Evolutionary conservation across 2,329 filamentous ascomycete species (phyloP).

Genomic region (Phyllosticta citriasiana): DNA sequence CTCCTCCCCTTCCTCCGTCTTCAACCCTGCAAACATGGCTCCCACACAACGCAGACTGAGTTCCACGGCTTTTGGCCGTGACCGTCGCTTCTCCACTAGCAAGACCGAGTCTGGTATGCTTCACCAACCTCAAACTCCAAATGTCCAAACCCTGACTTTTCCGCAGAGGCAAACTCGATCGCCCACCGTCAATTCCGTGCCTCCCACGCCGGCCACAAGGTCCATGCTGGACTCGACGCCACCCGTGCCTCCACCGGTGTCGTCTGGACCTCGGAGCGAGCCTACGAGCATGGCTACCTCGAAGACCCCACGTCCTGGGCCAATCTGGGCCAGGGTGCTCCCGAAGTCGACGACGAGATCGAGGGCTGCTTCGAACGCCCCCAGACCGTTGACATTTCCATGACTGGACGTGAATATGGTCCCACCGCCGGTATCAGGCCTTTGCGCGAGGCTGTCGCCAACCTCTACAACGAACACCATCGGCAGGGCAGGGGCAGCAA

Average conservation of each 20-base stretch:
- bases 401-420: constrained; percentile 75
- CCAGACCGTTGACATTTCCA: constrained; percentile 63
- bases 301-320: constrained; percentile 80
- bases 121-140: not conserved
- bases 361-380: constrained; percentile 80
- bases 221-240: constrained; percentile 83
- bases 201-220: constrained; percentile 82
- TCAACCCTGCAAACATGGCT: not conserved
- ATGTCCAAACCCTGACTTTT: not conserved
- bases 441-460: constrained; percentile 77
- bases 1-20: not conserved
- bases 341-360: constrained; percentile 89
- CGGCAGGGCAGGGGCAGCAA: constrained; percentile 76
- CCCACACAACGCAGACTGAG: not conserved
- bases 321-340: constrained; percentile 87
- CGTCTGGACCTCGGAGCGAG: constrained; percentile 84
- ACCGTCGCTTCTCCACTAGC: constrained; percentile 9
- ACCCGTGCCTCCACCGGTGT: constrained; percentile 85
- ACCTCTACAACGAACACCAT: constrained; percentile 88
- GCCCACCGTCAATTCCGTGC: constrained; percentile 83
- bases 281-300: constrained; percentile 76
- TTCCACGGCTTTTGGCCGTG: constrained; percentile 8
- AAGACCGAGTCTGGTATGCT: constrained; percentile 7
- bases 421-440: constrained; percentile 92
- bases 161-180: constrained; percentile 65